Base-by-base conservation (phyloP, 768 basidiomycete species). In the Pleurotus eryngii region DNA sequence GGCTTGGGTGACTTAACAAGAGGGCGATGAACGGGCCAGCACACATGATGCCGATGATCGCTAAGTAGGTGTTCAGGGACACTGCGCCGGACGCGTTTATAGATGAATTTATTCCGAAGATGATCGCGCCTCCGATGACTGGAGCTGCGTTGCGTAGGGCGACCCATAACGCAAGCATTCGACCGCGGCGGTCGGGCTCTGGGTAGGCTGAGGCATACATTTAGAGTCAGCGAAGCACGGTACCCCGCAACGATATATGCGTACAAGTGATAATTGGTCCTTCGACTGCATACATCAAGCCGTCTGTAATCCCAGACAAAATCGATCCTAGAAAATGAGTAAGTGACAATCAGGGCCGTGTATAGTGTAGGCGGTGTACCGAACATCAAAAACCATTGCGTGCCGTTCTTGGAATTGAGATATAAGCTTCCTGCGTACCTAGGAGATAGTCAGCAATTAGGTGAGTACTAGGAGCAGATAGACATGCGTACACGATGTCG, bases 31-130 rank as follows among this genome's bases (percentile, higher is more conserved):
- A 72, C 4, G 70, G 70, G 9, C 70, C 70, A 14, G 68, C 69
- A 55, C 70, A 72, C 70, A 72, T 70, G 37, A 72, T 70, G 2
- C 70, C 70, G 49, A 72, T 72, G 55, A 72, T 70, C n/a, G 64
- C 67, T 12, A 72, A 55, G 55, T 70, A 72, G 1, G 70, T 72
- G 15, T 66, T n/a, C 30, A 72, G 66, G 1, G 69, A 70, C 1
- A 72, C 70, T n/a, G 57, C 69, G 20, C 70, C 70, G 18, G 62
- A 43, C 2, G 70, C 67, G 59, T 72, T 66, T 8, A 62, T 62
- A 12, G 54, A 46, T 46, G 64, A 55, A 58, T 72, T 72, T 43
- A 72, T 64, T 1, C 63, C 69, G 38, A 72, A 72, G 26, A 72
- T 72, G 49, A 72, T 68, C 4, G 70, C 70, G 5, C 70, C 70